phyloP scores from a whole-genome alignment of 1,284 basidiomycete species.

The Ceratobasidium sp. region DNA sequence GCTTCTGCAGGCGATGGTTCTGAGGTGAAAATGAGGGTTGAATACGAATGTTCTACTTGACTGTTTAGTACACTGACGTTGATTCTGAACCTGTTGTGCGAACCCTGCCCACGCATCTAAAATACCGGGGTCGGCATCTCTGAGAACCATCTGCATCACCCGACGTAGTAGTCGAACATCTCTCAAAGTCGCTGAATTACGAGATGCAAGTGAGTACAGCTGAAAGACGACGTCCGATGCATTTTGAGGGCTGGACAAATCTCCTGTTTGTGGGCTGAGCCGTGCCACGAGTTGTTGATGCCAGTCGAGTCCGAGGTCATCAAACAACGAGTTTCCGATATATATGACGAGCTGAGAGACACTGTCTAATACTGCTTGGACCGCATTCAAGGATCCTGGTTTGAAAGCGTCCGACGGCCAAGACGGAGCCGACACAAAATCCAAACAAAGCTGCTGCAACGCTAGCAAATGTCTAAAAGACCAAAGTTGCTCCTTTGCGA shows the following conservation, averaged over 20 bases:
- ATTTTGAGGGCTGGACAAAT: neutral
- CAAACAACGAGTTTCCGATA: slow-evolving; percentile 53
- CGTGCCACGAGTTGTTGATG: slow-evolving; percentile 12
- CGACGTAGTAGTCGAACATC: slow-evolving; percentile 54
- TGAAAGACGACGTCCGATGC: slow-evolving; percentile 18
- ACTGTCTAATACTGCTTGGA: slow-evolving; percentile 63
- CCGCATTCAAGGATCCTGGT: slow-evolving; percentile 55
- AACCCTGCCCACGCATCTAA: slow-evolving; percentile 80
- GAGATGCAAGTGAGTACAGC: slow-evolving; percentile 52
- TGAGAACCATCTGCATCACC: slow-evolving; percentile 69
- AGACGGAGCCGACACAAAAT: slow-evolving; percentile 55
- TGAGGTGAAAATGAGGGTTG: slow-evolving; percentile 52
- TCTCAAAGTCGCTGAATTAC: slow-evolving; percentile 55
- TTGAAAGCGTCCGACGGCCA: slow-evolving; percentile 44
- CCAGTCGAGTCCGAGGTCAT: slow-evolving; percentile 37
- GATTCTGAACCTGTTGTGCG: slow-evolving; percentile 69
- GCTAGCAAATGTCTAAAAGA: slow-evolving; percentile 70
- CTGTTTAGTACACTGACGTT: slow-evolving; percentile 60
- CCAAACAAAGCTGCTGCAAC: slow-evolving; percentile 67
- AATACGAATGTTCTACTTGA: neutral
- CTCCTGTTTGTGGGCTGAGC: neutral
- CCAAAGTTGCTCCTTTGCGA: slow-evolving; percentile 71
- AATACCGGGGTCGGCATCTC: slow-evolving; percentile 69
- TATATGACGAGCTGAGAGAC: slow-evolving; percentile 75
- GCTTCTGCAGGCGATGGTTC: slow-evolving; percentile 75